Evolutionary conservation across 169 alveolate species (phyloP), one percentile per base, ranked within the genome.

Genomic region (Plasmodium inui): DNA sequence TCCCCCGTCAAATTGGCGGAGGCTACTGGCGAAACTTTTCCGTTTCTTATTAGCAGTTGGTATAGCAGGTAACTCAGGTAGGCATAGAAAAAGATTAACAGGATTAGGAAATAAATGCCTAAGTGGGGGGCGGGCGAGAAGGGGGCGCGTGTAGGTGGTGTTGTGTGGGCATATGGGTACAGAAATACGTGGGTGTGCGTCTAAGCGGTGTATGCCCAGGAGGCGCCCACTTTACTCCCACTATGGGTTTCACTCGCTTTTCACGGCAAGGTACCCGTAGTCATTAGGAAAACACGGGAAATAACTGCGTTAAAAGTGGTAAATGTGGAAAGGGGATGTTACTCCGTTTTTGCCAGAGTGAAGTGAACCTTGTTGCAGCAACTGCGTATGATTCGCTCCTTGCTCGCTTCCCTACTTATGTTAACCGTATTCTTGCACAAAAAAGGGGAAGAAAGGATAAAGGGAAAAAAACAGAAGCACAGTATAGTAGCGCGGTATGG

Each of bases 1-100:
- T 84, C 93, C 93, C 93, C 93, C 93, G 84, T 84, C 93, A 71
- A 84, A 72, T 72, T 84, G 83, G 93, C 67, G 93, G 93, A 72
- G 93, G 84, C 50, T 19, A 72, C 79, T 10, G 84, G 74, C n/a
- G 76, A 72, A 73, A 72, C 61, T 12, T 74, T 84, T 41, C 53
- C 73, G 93, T 84, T 84, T 84, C 84, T 71, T 73, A 84, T 73
- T 10, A 72, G 22, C 46, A 84, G 93, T 26, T 73, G 57, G 61
- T 84, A 84, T 44, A 84, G 28, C 78, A 72, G 50, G 34, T 28
- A 74, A 84, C 93, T 84, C 55, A 84, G 53, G 79, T 41, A 84
- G n/a, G 61, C 53, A 44, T 84, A 84, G 19, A 84, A 72, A 41
- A 39, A 84, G 22, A 73, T 41, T 84, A 84, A 73, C 10, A 84